Conservation (phyloP, 495 filamentous ascomycete species). For the Penicillium salamii region DNA sequence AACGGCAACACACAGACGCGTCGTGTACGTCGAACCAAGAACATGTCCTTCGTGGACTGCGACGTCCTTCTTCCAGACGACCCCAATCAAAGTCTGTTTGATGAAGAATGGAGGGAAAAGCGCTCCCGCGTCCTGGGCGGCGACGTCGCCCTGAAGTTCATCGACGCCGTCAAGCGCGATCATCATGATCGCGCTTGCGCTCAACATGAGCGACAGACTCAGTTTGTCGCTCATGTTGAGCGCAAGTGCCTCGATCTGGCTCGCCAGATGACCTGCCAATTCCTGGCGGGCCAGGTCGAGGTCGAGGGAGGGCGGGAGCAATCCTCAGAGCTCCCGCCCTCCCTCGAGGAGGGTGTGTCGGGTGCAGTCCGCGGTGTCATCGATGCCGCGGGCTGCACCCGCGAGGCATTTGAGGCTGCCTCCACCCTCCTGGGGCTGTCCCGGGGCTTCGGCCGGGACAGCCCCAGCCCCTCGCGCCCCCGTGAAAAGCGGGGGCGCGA, state of each 20-base stretch:
- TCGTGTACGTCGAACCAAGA: slow-evolving; percentile 54
- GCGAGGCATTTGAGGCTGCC: slow-evolving; percentile 14
- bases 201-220: neutral
- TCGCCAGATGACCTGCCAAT: slow-evolving; percentile 6
- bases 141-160: slow-evolving; percentile 21
- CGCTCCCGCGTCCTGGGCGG: slow-evolving; percentile 14
- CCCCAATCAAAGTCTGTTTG: slow-evolving; percentile 12
- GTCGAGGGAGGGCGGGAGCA: neutral
- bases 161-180: slow-evolving; percentile 15
- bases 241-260: slow-evolving; percentile 8
- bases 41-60: slow-evolving; percentile 10
- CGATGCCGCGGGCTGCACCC: neutral
- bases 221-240: slow-evolving; percentile 3
- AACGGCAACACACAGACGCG: slow-evolving; percentile 45
- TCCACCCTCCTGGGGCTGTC: slow-evolving; percentile 13
- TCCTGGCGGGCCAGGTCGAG: neutral
- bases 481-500: slow-evolving; percentile 15
- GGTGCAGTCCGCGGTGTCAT: slow-evolving; percentile 1
- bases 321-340: neutral
- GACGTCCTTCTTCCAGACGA: slow-evolving; percentile 13
- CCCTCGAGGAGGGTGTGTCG: neutral
- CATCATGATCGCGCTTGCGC: too few relatives aligned
- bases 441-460: neutral
- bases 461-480: slow-evolving; percentile 2
- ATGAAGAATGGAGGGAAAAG: slow-evolving; percentile 19